phyloP scores from a whole-genome alignment of 2,329 filamentous ascomycete species.

The Pestalotiopsis sp. region DNA sequence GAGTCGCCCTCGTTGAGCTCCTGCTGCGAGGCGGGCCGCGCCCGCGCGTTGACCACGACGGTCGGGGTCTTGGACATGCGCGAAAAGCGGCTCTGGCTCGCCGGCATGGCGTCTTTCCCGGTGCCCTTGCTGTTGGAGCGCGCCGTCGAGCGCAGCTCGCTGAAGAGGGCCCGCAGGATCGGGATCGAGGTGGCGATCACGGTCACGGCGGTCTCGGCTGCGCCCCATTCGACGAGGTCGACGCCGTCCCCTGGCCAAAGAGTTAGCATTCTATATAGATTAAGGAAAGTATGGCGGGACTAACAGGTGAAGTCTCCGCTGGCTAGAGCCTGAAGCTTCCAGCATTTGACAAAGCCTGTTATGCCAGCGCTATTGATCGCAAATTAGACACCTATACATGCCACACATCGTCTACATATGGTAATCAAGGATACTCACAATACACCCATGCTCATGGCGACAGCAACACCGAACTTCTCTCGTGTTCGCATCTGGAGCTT shows the following conservation, averaged over 20 bases:
- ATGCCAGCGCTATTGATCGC: slow-evolving; percentile 19
- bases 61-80: slow-evolving; percentile 3
- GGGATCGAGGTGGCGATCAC: slow-evolving; percentile 32
- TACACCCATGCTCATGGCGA: slow-evolving; percentile 31
- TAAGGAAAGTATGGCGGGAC: too few relatives aligned
- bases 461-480: slow-evolving; percentile 29
- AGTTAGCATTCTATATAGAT: background rate
- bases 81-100: background rate
- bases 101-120: background rate
- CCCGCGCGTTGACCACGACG: background rate
- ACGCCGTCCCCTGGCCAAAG: slow-evolving; percentile 14
- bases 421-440: slow-evolving; percentile 21
- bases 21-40: background rate
- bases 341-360: slow-evolving; percentile 23
- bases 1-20: background rate
- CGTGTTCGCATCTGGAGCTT: slow-evolving; percentile 28
- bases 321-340: slow-evolving; percentile 18
- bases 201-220: slow-evolving; percentile 25
- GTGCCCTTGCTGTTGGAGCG: background rate
- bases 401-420: too few relatives aligned
- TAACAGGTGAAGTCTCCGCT: slow-evolving; percentile 19
- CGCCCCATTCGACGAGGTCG: slow-evolving; percentile 28
- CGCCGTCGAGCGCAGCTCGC: slow-evolving; percentile 13
- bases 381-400: too few relatives aligned
- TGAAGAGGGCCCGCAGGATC: slow-evolving; percentile 31